Evolutionary conservation across 139 green algal species (phyloP), one percentile per base, ranked within the genome.

Genomic region (Coelastrella sp.): DNA sequence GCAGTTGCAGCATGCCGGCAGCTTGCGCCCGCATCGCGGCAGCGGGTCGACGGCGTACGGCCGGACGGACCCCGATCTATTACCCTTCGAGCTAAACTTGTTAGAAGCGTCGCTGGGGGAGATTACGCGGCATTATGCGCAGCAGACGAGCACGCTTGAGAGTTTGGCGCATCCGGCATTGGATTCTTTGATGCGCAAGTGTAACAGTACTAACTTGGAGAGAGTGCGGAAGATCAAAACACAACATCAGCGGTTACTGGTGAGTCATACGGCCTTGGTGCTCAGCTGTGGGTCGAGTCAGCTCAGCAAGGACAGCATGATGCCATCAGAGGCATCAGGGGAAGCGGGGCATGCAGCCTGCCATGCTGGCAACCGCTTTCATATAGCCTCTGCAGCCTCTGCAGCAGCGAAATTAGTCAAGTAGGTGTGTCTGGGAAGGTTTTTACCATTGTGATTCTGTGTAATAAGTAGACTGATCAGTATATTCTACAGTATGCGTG

Each of bases 161-260:
- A 84, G 82, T 6, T 76, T 92, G 59, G 93, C 90, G 3, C 91
- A 96, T 82, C 96, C 96, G 0, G 95, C 95, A 0, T 91, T 98
- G 32, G 96, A 98, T 56, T 94, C 95, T 5, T 92, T 98, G 5
- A 96, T 94, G 54, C 94, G 95, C 61, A 89, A 82, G 32, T 95
- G 95, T 66, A 92, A 95, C 92, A 95, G 91, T 11, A 75, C 85
- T 59, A 97, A 95, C 89, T 94, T 98, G 88, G 96, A 98, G 84
- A 89, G 95, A 1, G 95, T 98, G 85, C 92, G 96, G 60, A 95
- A 95, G 59, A 93, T 98, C 82, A 98, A 98, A 93, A 98, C 95
- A 73, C 92, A 94, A 73, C 96, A 98, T 85, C 95, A 97, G 88
- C 94, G 96, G 73, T 92, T 98, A 74, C 81, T 78, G 23, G 95